Percentiles rank a stretch among this genome's conserved stretches.
Conservation (phyloP, 306 rosid species). For the Rosa lucieae region DNA sequence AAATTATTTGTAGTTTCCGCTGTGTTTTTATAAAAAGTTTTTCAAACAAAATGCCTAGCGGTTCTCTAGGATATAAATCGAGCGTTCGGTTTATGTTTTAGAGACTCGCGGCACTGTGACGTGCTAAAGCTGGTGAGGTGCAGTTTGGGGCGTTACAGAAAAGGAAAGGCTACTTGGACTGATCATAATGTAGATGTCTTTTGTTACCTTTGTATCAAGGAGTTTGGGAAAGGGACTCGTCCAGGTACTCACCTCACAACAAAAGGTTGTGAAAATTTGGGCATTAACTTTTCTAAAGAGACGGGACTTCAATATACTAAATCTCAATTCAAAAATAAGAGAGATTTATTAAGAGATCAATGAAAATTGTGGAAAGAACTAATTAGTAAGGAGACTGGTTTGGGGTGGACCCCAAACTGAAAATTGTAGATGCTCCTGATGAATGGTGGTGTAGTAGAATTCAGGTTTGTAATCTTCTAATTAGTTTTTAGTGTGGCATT, state of each 20-base stretch:
- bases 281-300: not conserved
- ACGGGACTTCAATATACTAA: not conserved
- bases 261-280: not conserved
- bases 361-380: slow-evolving; percentile 19
- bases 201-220: not conserved
- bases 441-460: slow-evolving; percentile 8
- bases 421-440: not conserved
- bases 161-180: not conserved
- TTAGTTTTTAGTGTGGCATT: not conserved
- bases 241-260: not conserved
- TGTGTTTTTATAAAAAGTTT: too few species aligned
- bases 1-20: too few species aligned
- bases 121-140: too few species aligned
- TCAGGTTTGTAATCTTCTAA: not conserved
- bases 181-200: not conserved
- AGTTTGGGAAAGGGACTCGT: not conserved
- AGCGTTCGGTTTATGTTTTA: too few species aligned
- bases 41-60: too few species aligned
- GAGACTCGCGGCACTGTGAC: too few species aligned
- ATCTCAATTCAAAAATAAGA: not conserved
- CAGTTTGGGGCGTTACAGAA: too few species aligned
- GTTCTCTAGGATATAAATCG: too few species aligned
- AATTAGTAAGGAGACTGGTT: not conserved
- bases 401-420: not conserved
- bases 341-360: not conserved